Base-by-base conservation (phyloP, 345 rosid genomes). In the Schrenkiella parvula region DNA sequence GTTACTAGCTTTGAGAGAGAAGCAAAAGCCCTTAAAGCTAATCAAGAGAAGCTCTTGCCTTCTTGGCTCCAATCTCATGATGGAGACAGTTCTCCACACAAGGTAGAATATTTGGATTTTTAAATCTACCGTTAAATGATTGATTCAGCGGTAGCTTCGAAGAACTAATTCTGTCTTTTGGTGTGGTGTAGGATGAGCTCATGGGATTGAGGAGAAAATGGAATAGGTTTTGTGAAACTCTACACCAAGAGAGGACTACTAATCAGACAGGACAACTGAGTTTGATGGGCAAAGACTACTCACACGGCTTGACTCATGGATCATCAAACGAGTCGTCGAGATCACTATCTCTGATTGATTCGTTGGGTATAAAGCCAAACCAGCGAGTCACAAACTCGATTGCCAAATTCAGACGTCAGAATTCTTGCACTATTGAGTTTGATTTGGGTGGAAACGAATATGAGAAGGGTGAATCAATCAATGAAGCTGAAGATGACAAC, bases 321-420 rank as follows among this genome's bases (percentile, higher is more conserved):
- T 80, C 83, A 84, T 79, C 57, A 26, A 70, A 19, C 14, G 74
- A 69, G 23, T 54, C 70, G 1, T 37, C 73, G 3, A 68, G 52
- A 44, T 74, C 91, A 8, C 67, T 82, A 26, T 77, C 90, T 32
- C 76, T 86, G 47, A 35, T 67, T 5, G 87, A 82, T 66, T 78
- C 92, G 2, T 68, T 61, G 8, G 71, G 74, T 32, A 52, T 68
- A 60, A 85, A 81, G 74, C 73, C 67, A 2, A 64, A 64, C n/a
- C 76, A 77, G 61, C 58, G 57, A 43, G 57, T 54, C 31, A 48
- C 74, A 13, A 82, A 52, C 63, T 79, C 79, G 0, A 84, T 84
- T 59, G 84, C 97, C 4, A 89, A 83, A 60, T 88, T 89, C 85
- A 79, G 89, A 50, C 69, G 92, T 58, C 97, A 91, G 68, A 82